Evolutionary conservation across 164 flowering plant genomes (phyloP), one percentile per base, ranked within the genome.

Genomic region (Nelumbo lutea): DNA sequence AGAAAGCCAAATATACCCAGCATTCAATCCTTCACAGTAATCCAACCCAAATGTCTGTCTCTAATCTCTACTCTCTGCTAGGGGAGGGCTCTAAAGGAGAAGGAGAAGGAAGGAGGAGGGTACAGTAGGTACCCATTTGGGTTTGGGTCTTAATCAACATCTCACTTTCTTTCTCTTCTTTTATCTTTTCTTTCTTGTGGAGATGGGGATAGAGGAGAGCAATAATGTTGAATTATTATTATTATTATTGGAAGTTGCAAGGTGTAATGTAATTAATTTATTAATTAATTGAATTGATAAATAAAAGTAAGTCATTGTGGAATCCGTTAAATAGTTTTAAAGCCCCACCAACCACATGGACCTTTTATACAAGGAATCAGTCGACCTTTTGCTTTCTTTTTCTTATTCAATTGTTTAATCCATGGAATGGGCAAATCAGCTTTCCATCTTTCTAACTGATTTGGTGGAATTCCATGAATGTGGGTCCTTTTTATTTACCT

Each of bases 291-390:
- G 27, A 27, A 27, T 27, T 27, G 27, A 27, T 27, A 27, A 27
- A 27, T 27, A 53, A 53, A 50, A 13, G 15, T 9, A 53, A 11
- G 57, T 53, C 14, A 53, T 53, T 10, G 57, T 53, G 57, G 57
- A 11, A 53, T 53, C 57, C n/a, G 1, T 11, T 53, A 53, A 53
- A 53, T 53, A 2, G 57, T 53, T 53, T 10, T 9, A 9, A 13
- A 53, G 57, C n/a, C 57, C 57, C 57, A 53, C 57, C 11, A 53
- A 53, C 57, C 57, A 53, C 57, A 53, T 53, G 57, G 57, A 15
- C 57, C 14, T 9, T 11, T 9, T 53, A 53, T 53, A 9, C 14
- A 10, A 53, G 14, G 57, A 53, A 53, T 53, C 57, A 53, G 14
- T 2, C 11, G 57, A 27, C 27, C 57, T 53, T 13, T 53, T 53